Evolutionary conservation across 176 grass and related monocot genomes (phyloP), one percentile per base, ranked within the genome.

Genomic region (Tillandsia fasciculata): DNA sequence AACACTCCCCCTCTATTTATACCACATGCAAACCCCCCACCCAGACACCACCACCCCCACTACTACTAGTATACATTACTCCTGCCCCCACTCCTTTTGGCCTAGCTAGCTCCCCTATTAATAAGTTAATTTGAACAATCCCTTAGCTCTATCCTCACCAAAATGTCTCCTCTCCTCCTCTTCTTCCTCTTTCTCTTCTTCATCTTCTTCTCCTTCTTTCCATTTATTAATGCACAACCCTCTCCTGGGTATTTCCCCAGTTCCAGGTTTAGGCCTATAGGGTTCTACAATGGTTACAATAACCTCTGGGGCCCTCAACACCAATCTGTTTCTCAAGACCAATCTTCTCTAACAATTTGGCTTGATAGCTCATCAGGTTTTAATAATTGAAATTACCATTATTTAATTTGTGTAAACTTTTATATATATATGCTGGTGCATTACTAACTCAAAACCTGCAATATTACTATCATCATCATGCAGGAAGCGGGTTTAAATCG

Each of bases 401-500:
- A 11, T 49, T 2, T 20, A 20, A 20, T 20, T 48, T 68, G 27
- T 11, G 26, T 9, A 58, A 50, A 2, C 18, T 67, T 57, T 1
- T n/a, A n/a, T n/a, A n/a, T n/a, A 20, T 20, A 20, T 20, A 10
- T 49, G 11, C 2, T 29, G 67, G 27, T 81, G 51, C 47, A 70
- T 1, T 51, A 12, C 8, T 59, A 18, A 13, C 20, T 71, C 2
- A 49, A 50, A 70, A 70, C 9, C 24, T 24, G 24, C 24, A 24
- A 24, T 24, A 24, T 24, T 24, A 24, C 24, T 24, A 24, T 24
- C 24, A 24, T 48, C 0, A 66, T 57, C 6, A 13, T 51, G n/a
- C 65, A 72, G 91, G 91, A 47, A 96, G 92, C 72, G 92, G 92
- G 1, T 96, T 94, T 75, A 94, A 94, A 73, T 94, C 90, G 1